Percentiles rank a stretch among this genome's conserved stretches.
phyloP scores from a whole-genome alignment of 73 alveolate genomes.

The Paramecium bursaria region DNA sequence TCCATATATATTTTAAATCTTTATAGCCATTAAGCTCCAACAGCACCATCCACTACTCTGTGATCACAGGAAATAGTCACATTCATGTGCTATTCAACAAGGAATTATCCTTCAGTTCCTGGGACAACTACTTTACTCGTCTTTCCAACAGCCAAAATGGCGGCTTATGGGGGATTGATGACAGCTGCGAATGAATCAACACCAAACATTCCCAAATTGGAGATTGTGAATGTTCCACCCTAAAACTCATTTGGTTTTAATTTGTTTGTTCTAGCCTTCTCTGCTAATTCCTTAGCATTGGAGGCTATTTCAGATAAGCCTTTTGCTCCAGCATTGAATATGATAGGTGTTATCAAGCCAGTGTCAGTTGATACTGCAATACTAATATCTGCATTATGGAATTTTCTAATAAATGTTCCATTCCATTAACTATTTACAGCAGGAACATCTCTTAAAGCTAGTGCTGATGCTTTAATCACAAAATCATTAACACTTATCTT shows the following conservation, averaged over 20 bases:
- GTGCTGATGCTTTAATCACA: slow-evolving; percentile 84
- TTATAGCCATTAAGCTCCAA: slow-evolving; percentile 90
- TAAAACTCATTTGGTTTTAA: slow-evolving; percentile 71
- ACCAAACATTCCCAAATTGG: slow-evolving; percentile 88
- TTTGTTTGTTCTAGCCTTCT: slow-evolving; percentile 83
- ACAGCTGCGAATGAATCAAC: slow-evolving; percentile 77
- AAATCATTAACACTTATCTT: slow-evolving; percentile 86
- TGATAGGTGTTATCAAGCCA: slow-evolving; percentile 85
- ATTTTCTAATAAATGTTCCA: slow-evolving; percentile 80
- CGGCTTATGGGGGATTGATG: slow-evolving; percentile 85
- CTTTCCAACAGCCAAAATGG: slow-evolving; percentile 84
- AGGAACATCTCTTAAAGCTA: slow-evolving; percentile 78
- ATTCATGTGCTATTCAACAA: slow-evolving; percentile 69
- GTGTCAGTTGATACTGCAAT: slow-evolving; percentile 82
- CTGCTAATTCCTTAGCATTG: slow-evolving; percentile 80
- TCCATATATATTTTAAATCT: slow-evolving; percentile 82
- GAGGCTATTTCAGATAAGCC: slow-evolving; percentile 81
- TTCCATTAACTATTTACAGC: slow-evolving; percentile 84
- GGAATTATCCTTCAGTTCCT: slow-evolving; percentile 67
- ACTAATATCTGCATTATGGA: slow-evolving; percentile 80
- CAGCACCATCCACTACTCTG: slow-evolving; percentile 93
- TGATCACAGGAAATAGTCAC: slow-evolving; percentile 85
- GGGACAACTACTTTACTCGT: slow-evolving; percentile 72
- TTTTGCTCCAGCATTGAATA: slow-evolving; percentile 76
- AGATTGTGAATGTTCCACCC: slow-evolving; percentile 87